Percentiles rank a stretch among this genome's conserved stretches.
These are phyloP conservation scores for Ballota nigra DNA, from an alignment of 257 asterid species.

Conservation along the genomic window DNA sequence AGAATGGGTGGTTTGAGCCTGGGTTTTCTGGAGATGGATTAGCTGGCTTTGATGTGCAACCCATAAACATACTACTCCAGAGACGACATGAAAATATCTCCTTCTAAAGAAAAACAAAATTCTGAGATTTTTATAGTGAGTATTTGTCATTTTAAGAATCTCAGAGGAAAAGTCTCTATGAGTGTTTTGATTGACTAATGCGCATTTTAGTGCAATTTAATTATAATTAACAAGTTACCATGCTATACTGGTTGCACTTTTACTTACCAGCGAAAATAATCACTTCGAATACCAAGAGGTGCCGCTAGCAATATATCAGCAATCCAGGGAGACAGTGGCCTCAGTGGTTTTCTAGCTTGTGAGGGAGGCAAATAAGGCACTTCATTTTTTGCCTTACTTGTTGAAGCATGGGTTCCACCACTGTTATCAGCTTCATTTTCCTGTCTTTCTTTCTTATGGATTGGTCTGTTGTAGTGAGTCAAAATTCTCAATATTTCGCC, in stretches of 20 bases:
- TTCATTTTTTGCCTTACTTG: constrained; percentile 44
- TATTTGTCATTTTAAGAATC: constrained; percentile 1
- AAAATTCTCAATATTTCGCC: constrained; percentile 81
- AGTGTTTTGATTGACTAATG: constrained; percentile 1
- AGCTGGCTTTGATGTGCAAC: not conserved
- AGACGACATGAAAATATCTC: not conserved
- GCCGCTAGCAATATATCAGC: constrained; percentile 80
- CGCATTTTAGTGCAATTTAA: not conserved
- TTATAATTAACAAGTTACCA: not conserved
- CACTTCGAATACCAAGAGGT: constrained; percentile 72
- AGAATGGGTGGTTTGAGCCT: not conserved
- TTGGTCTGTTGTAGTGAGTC: constrained; percentile 82
- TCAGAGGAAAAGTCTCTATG: not conserved
- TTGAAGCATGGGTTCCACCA: constrained; percentile 54
- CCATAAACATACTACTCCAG: not conserved
- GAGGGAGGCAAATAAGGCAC: constrained; percentile 38
- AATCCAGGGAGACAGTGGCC: constrained; percentile 88
- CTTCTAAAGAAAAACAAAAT: not conserved
- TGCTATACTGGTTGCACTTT: not conserved
- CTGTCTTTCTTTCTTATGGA: constrained; percentile 52
- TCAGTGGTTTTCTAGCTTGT: constrained; percentile 61
- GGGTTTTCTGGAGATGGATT: not conserved
- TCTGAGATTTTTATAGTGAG: not conserved
- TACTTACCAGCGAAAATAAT: constrained; percentile 86
- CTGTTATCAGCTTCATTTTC: constrained; percentile 56